These are phyloP conservation scores for Ilyonectria destructans DNA, from an alignment of 2,329 filamentous ascomycete genomes.

Conservation along the genomic window DNA sequence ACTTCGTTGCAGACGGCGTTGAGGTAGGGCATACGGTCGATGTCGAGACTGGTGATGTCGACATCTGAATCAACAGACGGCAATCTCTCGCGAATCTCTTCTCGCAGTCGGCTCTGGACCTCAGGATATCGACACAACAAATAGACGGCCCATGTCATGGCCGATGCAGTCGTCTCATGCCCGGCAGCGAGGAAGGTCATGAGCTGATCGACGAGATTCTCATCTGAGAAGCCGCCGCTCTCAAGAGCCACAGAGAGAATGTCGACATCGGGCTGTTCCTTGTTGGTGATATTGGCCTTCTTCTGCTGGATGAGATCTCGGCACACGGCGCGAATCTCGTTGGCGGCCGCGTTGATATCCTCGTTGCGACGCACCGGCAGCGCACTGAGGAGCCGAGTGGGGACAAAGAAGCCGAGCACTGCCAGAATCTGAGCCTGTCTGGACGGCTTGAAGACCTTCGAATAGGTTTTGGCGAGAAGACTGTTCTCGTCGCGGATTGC, in stretches of 20 bases:
- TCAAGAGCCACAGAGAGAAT: conserved; percentile 87
- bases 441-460: conserved; percentile 68
- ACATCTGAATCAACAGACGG: conserved; percentile 62
- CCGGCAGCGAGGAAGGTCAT: conserved; percentile 92
- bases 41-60: conserved; percentile 62
- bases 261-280: conserved; percentile 73
- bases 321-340: conserved; percentile 77
- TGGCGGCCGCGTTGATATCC: conserved; percentile 71
- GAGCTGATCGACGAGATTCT: conserved; percentile 88
- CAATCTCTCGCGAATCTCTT: conserved; percentile 76
- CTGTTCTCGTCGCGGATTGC: conserved; percentile 75
- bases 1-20: conserved; percentile 86
- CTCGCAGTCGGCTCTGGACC: conserved; percentile 77
- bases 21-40: conserved; percentile 85
- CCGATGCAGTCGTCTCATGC: conserved; percentile 84
- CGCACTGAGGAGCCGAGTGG: conserved; percentile 71
- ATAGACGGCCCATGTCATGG: conserved; percentile 84
- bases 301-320: conserved; percentile 80
- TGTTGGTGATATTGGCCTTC: conserved; percentile 67
- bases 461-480: conserved; percentile 72
- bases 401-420: conserved; percentile 75
- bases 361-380: conserved; percentile 82
- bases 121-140: conserved; percentile 77
- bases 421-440: conserved; percentile 69
- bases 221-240: conserved; percentile 82